phyloP scores from a whole-genome alignment of 2,329 filamentous ascomycete species.

The Trichoderma sp. region DNA sequence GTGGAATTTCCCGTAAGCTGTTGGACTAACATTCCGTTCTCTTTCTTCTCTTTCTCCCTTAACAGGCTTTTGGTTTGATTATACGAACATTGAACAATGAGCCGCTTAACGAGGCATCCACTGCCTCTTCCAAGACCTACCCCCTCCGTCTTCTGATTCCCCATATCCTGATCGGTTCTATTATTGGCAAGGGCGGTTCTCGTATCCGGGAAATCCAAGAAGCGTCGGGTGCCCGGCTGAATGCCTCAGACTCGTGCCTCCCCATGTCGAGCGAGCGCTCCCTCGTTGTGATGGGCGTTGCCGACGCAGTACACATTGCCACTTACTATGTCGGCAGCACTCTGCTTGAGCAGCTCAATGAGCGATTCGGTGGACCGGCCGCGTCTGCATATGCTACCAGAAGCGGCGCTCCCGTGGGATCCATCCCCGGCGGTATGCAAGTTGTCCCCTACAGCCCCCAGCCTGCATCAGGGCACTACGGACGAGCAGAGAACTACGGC shows the following conservation, averaged over 20 bases:
- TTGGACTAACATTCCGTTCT: background rate
- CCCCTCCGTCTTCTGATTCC: conserved; percentile 92
- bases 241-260: conserved; percentile 91
- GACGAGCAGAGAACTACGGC: conserved; percentile 80
- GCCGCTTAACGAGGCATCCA: conserved; percentile 81
- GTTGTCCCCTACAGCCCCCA: conserved; percentile 98
- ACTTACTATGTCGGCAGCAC: conserved; percentile 99
- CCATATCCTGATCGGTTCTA: conserved; percentile 95
- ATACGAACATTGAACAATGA: conserved; percentile 98
- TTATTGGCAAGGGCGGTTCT: conserved; percentile 95
- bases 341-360: conserved; percentile 94
- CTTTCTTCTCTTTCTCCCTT: background rate
- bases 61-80: conserved; percentile 90
- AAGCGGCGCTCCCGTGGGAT: conserved; percentile 87
- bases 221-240: conserved; percentile 90
- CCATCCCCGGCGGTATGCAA: conserved; percentile 96
- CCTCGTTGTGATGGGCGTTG: conserved; percentile 95
- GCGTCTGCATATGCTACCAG: conserved; percentile 97
- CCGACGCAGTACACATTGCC: conserved; percentile 96
- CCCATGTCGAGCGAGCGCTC: conserved; percentile 95
- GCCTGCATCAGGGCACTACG: conserved; percentile 87
- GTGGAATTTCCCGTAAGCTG: background rate
- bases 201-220: conserved; percentile 98
- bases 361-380: conserved; percentile 91
- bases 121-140: conserved; percentile 93